phyloP scores from a whole-genome alignment of 2,329 filamentous ascomycete species.

The Microcyclospora pomicola region DNA sequence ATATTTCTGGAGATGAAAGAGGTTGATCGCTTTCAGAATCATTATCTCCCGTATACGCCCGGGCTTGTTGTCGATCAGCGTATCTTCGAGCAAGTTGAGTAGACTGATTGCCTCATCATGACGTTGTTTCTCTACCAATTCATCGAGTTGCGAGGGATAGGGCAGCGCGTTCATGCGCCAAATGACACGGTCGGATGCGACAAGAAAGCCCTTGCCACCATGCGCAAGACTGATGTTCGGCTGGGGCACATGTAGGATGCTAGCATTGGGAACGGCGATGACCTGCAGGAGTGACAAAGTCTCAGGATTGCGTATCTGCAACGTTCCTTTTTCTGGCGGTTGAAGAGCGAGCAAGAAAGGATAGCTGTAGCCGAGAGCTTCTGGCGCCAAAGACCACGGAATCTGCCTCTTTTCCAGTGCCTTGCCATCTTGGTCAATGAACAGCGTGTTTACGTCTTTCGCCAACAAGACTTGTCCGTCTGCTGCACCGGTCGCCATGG shows the following conservation, averaged over 20 bases:
- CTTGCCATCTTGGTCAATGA: constrained; percentile 73
- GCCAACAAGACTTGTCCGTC: constrained; percentile 82
- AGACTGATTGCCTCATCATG: constrained; percentile 90
- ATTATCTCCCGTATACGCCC: constrained; percentile 72
- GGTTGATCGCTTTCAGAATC: constrained; percentile 73
- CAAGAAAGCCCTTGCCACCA: constrained; percentile 88
- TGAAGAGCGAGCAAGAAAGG: constrained; percentile 86
- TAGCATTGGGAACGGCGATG: constrained; percentile 67
- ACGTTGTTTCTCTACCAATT: constrained; percentile 57
- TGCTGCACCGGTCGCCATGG: constrained; percentile 66
- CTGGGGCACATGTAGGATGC: constrained; percentile 77
- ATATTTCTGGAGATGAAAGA: constrained; percentile 76
- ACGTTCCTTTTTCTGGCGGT: constrained; percentile 62
- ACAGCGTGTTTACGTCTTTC: constrained; percentile 93
- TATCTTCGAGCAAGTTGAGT: constrained; percentile 81
- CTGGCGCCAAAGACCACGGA: constrained; percentile 80
- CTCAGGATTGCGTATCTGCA: constrained; percentile 87
- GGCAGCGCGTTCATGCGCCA: constrained; percentile 94
- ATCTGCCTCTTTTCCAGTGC: constrained; percentile 72
- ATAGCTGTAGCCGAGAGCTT: constrained; percentile 90
- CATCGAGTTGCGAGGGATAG: constrained; percentile 78
- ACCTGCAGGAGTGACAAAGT: constrained; percentile 82
- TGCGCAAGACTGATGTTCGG: constrained; percentile 90
- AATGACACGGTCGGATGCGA: constrained; percentile 77
- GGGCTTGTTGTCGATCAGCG: constrained; percentile 68